Conservation (phyloP, 352 stramenopile species). For the Phytophthora lateralis region DNA sequence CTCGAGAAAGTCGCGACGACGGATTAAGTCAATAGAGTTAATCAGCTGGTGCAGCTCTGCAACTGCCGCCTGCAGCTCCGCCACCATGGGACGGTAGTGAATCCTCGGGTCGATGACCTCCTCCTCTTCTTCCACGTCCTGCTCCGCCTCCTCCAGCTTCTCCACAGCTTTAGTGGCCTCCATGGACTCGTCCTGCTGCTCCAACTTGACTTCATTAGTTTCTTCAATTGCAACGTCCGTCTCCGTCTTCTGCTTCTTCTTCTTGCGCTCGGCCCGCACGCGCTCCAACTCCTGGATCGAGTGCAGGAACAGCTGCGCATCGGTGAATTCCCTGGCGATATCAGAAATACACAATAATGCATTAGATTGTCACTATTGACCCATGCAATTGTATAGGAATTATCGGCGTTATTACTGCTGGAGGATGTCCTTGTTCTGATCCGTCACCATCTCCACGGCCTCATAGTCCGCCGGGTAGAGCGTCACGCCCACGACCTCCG, state of each 20-base stretch:
- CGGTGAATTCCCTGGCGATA: constrained; percentile 71
- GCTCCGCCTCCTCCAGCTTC: constrained; percentile 24
- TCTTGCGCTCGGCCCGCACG: constrained; percentile 58
- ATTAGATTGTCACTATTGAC: neutral
- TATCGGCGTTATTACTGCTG: constrained; percentile 51
- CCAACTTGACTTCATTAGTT: constrained; percentile 29
- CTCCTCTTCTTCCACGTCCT: constrained; percentile 46
- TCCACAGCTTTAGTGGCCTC: constrained; percentile 26
- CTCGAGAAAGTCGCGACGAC: constrained; percentile 78
- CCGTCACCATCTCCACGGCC: constrained; percentile 79
- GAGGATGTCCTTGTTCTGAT: constrained; percentile 79
- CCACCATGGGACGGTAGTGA: constrained; percentile 86
- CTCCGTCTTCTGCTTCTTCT: constrained; percentile 54
- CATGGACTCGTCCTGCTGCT: constrained; percentile 43
- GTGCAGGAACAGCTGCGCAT: constrained; percentile 83
- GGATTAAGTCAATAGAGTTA: constrained; percentile 88
- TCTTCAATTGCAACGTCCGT: constrained; percentile 16
- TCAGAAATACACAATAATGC: constrained; percentile 3
- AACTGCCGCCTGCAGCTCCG: constrained; percentile 77
- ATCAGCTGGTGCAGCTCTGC: constrained; percentile 87
- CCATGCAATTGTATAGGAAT: constrained; percentile 1
- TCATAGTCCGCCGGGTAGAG: constrained; percentile 83
- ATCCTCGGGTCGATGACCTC: constrained; percentile 88
- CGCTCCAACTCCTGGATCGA: constrained; percentile 84
- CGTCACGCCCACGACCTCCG: constrained; percentile 65